Conservation (phyloP, 2,329 filamentous ascomycete species). For the Fusarium denticulatum region DNA sequence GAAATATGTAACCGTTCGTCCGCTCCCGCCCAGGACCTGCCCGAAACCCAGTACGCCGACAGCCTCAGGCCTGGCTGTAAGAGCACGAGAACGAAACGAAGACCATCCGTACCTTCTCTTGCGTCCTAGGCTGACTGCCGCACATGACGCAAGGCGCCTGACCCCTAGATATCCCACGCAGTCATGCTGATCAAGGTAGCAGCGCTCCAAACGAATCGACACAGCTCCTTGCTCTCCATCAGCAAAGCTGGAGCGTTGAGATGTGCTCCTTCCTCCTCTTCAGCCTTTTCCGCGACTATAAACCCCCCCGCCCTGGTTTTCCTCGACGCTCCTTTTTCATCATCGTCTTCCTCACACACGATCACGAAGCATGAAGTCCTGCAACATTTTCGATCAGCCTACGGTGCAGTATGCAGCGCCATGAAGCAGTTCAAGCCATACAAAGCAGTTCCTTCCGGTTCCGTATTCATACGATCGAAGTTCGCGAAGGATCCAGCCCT, state of each 20-base stretch:
- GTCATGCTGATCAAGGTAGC: background rate
- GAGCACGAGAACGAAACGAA: background rate
- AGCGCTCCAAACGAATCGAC: background rate
- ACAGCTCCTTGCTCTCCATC: background rate
- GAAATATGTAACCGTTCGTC: background rate
- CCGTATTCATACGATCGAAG: background rate
- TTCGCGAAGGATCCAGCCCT: background rate
- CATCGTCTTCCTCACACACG: background rate
- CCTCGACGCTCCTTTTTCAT: background rate
- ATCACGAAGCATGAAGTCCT: background rate
- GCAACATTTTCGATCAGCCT: no score
- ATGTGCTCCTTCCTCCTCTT: background rate
- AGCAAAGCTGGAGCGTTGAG: background rate
- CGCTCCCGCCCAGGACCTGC: background rate
- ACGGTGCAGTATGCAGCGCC: rapidly evolving
- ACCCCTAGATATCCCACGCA: background rate
- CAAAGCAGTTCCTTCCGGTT: background rate
- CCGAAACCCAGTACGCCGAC: no score
- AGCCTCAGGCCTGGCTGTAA: background rate
- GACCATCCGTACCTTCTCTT: background rate
- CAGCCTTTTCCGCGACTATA: background rate
- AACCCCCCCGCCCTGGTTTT: background rate
- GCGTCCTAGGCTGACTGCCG: no score
- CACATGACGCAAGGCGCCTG: background rate
- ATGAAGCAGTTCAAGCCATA: background rate